Base-by-base conservation (phyloP, 1,139 yeast genomes). In the Geotrichum europaeum region DNA sequence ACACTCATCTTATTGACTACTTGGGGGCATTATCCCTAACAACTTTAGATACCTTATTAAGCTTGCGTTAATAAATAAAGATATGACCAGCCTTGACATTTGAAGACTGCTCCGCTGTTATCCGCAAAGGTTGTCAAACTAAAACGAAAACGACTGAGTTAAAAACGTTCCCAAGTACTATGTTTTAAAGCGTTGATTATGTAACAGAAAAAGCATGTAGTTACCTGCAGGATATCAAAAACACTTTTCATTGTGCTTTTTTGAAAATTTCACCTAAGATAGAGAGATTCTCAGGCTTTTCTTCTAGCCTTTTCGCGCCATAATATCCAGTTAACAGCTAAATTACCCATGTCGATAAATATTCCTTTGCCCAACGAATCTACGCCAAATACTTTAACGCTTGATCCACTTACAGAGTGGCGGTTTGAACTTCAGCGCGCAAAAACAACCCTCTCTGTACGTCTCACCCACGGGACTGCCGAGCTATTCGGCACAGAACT, bases 401-500 rank as follows among this genome's bases (percentile, higher is more conserved):
- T 61, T 3, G 54, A 57, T 5, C 60, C 63, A 1, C 52, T 57
- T 18, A 54, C 58, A 20, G 63, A 61, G 53, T 61, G 63, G 63
- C 61, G 62, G 22, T 61, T 61, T 49, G 62, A 61, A 32, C 53
- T 61, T 4, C 63, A 60, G 12, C 47, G 47, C 18, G 55, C 57
- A 32, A 50, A 57, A 59, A 54, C 62, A 3, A 55, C 57, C 49
- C 55, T 58, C 30, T 51, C 59, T 18, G 57, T 61, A 51, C 57
- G 53, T 28, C 71, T 79, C 12, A 65, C 75, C 3, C 76, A 78
- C 7, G 99, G 99, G 1, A 80, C 86, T 1, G 97, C 89, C 1
- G 99, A 94, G 74, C 81, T 92, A 22, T 90, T 88, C 74, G 99
- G 99, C 28, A 90, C 97, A 2, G 99, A 94, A 71, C 79, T 94